Conservation (phyloP, 768 basidiomycete genomes). For the Hypholoma sublateritium region DNA sequence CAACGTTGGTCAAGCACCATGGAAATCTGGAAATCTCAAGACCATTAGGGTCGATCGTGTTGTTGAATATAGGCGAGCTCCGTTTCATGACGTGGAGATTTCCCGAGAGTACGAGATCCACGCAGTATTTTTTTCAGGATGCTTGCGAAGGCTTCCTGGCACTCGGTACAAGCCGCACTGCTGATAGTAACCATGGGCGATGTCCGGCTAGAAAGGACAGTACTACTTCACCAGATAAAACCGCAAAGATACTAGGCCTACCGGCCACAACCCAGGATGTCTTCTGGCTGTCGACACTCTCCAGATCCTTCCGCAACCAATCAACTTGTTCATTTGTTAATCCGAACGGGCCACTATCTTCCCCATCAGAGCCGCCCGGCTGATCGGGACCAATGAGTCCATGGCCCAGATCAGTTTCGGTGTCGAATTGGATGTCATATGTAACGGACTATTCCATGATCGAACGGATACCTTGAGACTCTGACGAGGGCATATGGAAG, state of each 20-base stretch:
- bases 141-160: constrained; percentile 13
- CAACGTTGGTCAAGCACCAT: constrained; percentile 21
- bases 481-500: constrained; percentile 17
- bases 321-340: constrained; percentile 17
- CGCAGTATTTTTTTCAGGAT: constrained; percentile 10
- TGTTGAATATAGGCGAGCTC: constrained; percentile 13
- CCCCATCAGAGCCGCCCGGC: constrained; percentile 10
- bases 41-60: constrained; percentile 13
- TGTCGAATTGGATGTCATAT: constrained; percentile 19
- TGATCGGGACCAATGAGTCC: constrained; percentile 16
- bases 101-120: constrained; percentile 16
- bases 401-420: constrained; percentile 21
- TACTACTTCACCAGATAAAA: not conserved
- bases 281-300: constrained; percentile 16
- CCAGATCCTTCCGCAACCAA: constrained; percentile 17
- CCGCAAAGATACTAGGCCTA: not conserved
- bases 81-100: constrained; percentile 17
- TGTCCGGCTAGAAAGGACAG: constrained; percentile 12
- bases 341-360: constrained; percentile 21
- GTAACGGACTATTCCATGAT: constrained; percentile 20
- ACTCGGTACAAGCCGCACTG: constrained; percentile 7
- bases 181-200: constrained; percentile 16
- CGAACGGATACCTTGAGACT: constrained; percentile 20
- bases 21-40: constrained; percentile 17
- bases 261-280: not conserved